Evolutionary conservation across 805 yeast species (phyloP), one percentile per base, ranked within the genome.

Genomic region (Pichia paraexigua): DNA sequence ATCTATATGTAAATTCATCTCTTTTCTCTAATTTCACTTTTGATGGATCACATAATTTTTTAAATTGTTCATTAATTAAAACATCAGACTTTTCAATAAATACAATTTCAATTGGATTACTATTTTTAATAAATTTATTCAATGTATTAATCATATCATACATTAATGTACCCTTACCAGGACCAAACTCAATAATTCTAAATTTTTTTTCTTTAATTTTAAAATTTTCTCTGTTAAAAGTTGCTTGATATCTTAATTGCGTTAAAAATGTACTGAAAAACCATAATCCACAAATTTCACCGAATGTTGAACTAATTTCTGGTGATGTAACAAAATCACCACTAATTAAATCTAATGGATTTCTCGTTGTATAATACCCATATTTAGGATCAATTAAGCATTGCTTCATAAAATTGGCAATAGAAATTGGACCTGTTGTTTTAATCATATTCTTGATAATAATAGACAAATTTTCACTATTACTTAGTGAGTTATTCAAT

Each of bases 321-420:
- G 96, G 96, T 0, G 92, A 83, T 0, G 96, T 88, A 48, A 83
- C 75, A 64, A 88, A 88, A 65, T 88, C 96, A 6, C 95, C 95
- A 5, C 52, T 55, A 22, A 53, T 51, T 1, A 57, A 37, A 41
- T 58, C 65, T 37, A 88, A 70, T 2, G 95, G 95, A 58, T 87
- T 83, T 55, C 82, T 70, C 5, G 87, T 83, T 22, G 89, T 84
- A 62, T 88, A 87, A 64, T 88, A 88, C 0, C 96, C 96, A 56
- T 74, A 76, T 11, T 78, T 71, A 0, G 95, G 94, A 61, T 86
- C 85, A 0, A 89, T 79, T 52, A 88, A 72, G 62, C 96, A 87
- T 63, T 86, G 91, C 51, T 85, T 73, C 91, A 88, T 88, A 63
- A 79, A 88, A 10, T 83, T 74, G 0, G 89, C 79, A 7, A 88